Evolutionary conservation across 1,284 basidiomycete genomes (phyloP), one percentile per base, ranked within the genome.

Genomic region (Schizophyllum amplum): DNA sequence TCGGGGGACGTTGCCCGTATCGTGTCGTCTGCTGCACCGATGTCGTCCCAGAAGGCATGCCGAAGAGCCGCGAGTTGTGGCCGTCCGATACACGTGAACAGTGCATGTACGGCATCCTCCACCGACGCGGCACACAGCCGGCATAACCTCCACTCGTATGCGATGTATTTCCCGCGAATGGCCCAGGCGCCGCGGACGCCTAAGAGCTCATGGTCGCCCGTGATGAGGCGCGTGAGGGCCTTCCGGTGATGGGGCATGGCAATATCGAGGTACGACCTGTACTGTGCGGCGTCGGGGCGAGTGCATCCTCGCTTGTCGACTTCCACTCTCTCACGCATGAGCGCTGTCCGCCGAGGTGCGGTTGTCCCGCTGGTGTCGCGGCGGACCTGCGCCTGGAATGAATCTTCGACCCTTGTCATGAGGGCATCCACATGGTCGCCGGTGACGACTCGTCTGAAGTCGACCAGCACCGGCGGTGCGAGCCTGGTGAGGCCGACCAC

Each of bases 221-320:
- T 49, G 13, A 51, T 17, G 3, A 54, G 24, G 9, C 25, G 47
- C 0, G 52, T 57, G 15, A 57, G 52, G 21, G 56, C 52, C 21
- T 23, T 20, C 13, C 56, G n/a, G 22, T 57, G 56, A n/a, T 52
- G 22, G 21, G 26, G 24, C 1, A 48, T 42, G 11, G 13, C 33
- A 4, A 57, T 42, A 15, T 52, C 26, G 5, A 57, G 52, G 47
- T 57, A 57, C 15, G 53, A 33, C n/a, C 53, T 47, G 33, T 54
- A 57, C 6, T 22, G 33, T 9, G 17, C 17, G 33, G 33, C 7
- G 13, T 42, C 7, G 3, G 33, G n/a, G 17, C 11, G 33, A 42
- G 13, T 42, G 33, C 33, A 4, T 9, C 33, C 33, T 3, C 33
- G 33, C 33, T 42, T 42, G 33, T 42, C 33, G 13, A 9, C 33